A percentile compares a stretch with the other conserved stretches of the same genome.
These are phyloP conservation scores for Paramecium octaurelia DNA, from an alignment of 73 alveolate genomes.

Conservation along the genomic window DNA sequence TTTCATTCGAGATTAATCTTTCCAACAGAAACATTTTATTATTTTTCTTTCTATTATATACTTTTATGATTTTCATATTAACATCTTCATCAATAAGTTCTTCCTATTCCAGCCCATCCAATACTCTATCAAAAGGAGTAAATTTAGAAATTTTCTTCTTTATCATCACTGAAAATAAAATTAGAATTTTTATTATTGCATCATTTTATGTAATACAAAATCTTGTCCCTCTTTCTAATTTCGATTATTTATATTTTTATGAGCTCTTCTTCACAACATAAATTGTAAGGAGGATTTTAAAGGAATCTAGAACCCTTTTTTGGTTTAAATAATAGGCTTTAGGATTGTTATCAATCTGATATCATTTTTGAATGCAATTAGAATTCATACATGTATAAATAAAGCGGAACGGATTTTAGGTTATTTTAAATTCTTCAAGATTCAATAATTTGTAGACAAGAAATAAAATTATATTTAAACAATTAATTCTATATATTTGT, in stretches of 20 bases:
- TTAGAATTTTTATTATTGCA: not conserved
- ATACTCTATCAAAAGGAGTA: slow-evolving; percentile 41
- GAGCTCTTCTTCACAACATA: not conserved
- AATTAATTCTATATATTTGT: too few species aligned
- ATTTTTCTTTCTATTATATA: slow-evolving; percentile 7
- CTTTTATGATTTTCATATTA: slow-evolving; percentile 11
- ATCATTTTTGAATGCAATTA: not conserved
- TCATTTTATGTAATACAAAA: not conserved
- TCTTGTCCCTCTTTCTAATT: not conserved
- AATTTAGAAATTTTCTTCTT: slow-evolving; percentile 1
- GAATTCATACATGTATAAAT: not conserved
- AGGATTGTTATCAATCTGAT: not conserved
- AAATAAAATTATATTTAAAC: too few species aligned
- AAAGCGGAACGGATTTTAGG: not conserved
- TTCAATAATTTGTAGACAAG: slow-evolving; percentile 4
- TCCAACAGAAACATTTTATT: slow-evolving; percentile 39
- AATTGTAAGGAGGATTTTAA: not conserved
- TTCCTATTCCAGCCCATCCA: slow-evolving; percentile 42
- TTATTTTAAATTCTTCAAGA: not conserved
- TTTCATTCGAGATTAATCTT: slow-evolving; percentile 4
- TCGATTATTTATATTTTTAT: not conserved
- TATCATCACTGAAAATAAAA: not conserved
- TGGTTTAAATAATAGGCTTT: not conserved
- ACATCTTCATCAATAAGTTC: slow-evolving; percentile 31
- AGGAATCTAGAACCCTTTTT: not conserved